Evolutionary conservation across 176 grass and related monocot genomes (phyloP).

Genomic region (Coix lacrymajobi): DNA sequence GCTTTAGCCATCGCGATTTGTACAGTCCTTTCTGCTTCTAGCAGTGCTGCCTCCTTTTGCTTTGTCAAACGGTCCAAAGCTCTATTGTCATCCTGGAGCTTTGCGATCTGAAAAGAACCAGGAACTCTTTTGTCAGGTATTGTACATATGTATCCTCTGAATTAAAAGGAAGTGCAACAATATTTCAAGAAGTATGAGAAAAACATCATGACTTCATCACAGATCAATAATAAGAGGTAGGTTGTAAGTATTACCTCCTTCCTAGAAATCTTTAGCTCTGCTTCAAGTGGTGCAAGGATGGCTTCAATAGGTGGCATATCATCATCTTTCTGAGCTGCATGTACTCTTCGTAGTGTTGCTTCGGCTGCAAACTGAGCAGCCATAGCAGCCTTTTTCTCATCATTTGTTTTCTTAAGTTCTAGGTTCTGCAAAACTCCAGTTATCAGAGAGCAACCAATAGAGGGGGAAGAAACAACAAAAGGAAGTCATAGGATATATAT

Average conservation of each 20-base stretch:
- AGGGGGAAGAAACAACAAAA: background rate
- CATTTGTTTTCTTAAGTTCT: slow-evolving; percentile 92
- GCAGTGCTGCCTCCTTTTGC: slow-evolving; percentile 89
- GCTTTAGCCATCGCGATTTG: slow-evolving; percentile 92
- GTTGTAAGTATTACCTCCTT: slow-evolving; percentile 67
- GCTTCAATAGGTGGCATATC: slow-evolving; percentile 98
- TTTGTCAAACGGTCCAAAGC: slow-evolving; percentile 91
- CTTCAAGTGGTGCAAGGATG: slow-evolving; percentile 96
- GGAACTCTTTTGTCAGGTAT: slow-evolving; percentile 12
- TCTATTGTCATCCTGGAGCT: slow-evolving; percentile 94
- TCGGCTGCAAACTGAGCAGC: slow-evolving; percentile 95
- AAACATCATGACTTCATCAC: slow-evolving; percentile 2
- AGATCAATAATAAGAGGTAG: background rate
- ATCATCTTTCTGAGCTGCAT: slow-evolving; percentile 95
- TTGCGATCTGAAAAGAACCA: slow-evolving; percentile 66
- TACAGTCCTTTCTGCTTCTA: slow-evolving; percentile 91
- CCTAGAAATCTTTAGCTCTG: slow-evolving; percentile 81
- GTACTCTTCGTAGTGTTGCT: slow-evolving; percentile 86
- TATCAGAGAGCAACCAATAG: slow-evolving; percentile 14
- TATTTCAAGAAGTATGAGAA: background rate
- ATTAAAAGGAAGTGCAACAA: background rate
- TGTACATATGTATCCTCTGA: background rate
- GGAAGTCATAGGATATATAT: background rate
- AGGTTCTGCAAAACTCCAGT: slow-evolving; percentile 61
- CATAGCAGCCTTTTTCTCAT: slow-evolving; percentile 88